Base-by-base conservation (phyloP, 176 grass and related monocot genomes). In the Phoenix roebelenii region DNA sequence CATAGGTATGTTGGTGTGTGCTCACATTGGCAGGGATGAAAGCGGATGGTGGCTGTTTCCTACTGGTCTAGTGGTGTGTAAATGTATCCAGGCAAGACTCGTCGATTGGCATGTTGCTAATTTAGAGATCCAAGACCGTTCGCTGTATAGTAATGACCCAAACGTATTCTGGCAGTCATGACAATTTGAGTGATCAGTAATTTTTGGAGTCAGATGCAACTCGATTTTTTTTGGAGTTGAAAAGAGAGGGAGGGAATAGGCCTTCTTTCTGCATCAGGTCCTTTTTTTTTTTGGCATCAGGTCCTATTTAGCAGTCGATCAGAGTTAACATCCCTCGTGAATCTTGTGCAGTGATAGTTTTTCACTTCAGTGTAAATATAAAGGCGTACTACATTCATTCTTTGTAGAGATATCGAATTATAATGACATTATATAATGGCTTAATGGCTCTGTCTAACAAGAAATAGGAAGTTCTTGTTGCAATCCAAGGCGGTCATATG, bases 41-140 rank as follows among this genome's bases (percentile, higher is more conserved):
- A 99, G 94, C 25, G 85, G 94, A 54, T 99, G 94, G 94, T 99
- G 94, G 88, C 76, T 99, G 32, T 93, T 99, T 72, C 94, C 94
- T 6, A 72, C 67, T 16, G 85, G 76, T 55, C 76, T 99, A 20
- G 78, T 99, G 61, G 54, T 98, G 64, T 76, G 86, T 65, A 99
- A 99, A 93, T 93, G 88, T 75, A 78, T 99, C 74, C 94, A 99
- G 81, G 94, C 94, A 28, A 85, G 88, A 75, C 94, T 99, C 66
- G 88, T 99, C 24, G 94, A 99, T 72, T 99, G 94, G 94, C 94
- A 99, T 58, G 88, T 99, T 24, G 76, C 88, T 65, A 99, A 99
- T 79, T 76, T 99, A 73, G 94, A 99, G 77, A 93, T 99, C 50
- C 94, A 99, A 77, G 94, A 99, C 26, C 88, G 85, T 5, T 84